Conservation (phyloP, 2,329 filamentous ascomycete genomes). For the Pseudogymnoascus sp. region DNA sequence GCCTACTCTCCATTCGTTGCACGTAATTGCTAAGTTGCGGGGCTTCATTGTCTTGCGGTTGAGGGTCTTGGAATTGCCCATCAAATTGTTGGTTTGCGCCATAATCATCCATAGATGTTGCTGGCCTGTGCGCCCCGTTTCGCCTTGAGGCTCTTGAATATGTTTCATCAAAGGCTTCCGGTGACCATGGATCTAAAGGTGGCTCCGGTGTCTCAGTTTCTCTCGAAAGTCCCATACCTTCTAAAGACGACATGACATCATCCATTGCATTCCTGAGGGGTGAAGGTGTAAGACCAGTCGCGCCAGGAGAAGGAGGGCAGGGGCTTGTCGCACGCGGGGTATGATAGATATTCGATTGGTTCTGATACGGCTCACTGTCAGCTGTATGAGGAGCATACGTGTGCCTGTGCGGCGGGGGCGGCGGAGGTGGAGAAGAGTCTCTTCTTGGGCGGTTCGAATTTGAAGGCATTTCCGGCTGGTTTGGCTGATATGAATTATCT, state of each 20-base stretch:
- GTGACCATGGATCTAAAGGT: conserved; percentile 74
- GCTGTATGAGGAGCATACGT: conserved; percentile 27
- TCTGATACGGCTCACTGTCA: conserved; percentile 32
- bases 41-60: conserved; percentile 54
- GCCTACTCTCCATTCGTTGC: conserved; percentile 79
- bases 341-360: conserved; percentile 37
- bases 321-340: conserved; percentile 57
- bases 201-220: conserved; percentile 48
- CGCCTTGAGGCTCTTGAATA: conserved; percentile 25
- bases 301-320: conserved; percentile 59
- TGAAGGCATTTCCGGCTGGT: conserved; percentile 20
- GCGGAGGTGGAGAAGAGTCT: conserved; percentile 66
- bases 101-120: conserved; percentile 68
- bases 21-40: conserved; percentile 81
- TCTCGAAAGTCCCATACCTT: conserved; percentile 68
- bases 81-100: conserved; percentile 37
- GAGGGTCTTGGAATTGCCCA: conserved; percentile 25
- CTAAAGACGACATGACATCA: conserved; percentile 90
- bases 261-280: conserved; percentile 94
- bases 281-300: conserved; percentile 72
- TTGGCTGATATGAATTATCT: conserved; percentile 19
- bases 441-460: conserved; percentile 35
- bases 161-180: conserved; percentile 66
- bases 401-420: conserved; percentile 78
- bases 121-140: conserved; percentile 44